Conservation (phyloP, 306 rosid genomes). For the Quercus mongolica region DNA sequence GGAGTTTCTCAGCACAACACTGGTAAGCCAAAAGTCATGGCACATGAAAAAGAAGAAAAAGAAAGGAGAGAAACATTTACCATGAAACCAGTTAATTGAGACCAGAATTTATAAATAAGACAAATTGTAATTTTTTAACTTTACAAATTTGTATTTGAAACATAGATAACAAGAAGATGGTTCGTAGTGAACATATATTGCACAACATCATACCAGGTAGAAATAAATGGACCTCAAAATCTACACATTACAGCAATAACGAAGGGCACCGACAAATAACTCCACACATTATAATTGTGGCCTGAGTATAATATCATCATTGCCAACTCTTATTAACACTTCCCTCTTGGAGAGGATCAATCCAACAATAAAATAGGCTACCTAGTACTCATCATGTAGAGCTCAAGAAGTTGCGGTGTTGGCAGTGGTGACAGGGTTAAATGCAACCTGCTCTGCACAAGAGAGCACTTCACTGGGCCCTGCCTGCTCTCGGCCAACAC, state of each 20-base stretch:
- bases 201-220: conserved; percentile 1
- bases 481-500: conserved; percentile 65
- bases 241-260: conserved; percentile 6
- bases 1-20: too few species aligned
- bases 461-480: conserved; percentile 61
- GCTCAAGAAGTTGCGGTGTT: conserved; percentile 52
- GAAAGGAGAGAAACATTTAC: neutral
- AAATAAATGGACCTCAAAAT: conserved; percentile 20
- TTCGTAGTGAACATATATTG: conserved; percentile 9
- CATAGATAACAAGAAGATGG: conserved; percentile 3
- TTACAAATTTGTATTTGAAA: conserved; percentile 11
- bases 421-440: conserved; percentile 56
- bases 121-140: neutral
- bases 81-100: neutral
- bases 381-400: conserved; percentile 8
- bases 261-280: conserved; percentile 1
- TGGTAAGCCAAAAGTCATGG: neutral
- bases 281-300: neutral
- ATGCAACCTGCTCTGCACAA: conserved; percentile 73
- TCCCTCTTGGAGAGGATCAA: conserved; percentile 26
- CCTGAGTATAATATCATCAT: conserved; percentile 19
- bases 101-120: neutral
- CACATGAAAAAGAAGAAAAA: neutral
- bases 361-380: conserved; percentile 38
- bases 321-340: conserved; percentile 42